Evolutionary conservation across 139 green algal genomes (phyloP).

Genomic region (Micractinium sp.): DNA sequence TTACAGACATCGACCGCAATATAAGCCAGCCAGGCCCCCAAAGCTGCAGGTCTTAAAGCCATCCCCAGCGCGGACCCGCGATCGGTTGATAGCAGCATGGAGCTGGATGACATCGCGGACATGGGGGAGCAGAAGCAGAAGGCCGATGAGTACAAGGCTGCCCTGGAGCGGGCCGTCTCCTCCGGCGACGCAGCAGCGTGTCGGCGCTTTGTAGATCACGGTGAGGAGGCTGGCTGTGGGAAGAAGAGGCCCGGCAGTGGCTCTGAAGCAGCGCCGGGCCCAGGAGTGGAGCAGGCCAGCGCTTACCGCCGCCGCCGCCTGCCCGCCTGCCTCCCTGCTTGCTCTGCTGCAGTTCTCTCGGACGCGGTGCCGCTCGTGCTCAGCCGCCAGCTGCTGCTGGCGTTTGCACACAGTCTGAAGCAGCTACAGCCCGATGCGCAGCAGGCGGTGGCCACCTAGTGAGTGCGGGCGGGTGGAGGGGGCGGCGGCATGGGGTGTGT

Average conservation of each 20-base stretch:
- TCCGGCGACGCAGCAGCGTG: conserved; percentile 37
- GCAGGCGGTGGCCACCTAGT: conserved; percentile 77
- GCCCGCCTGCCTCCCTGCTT: neutral
- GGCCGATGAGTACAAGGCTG: conserved; percentile 64
- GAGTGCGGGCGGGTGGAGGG: conserved; percentile 26
- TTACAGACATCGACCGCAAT: no score
- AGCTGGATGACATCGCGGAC: conserved; percentile 52
- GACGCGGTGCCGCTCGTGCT: conserved; percentile 86
- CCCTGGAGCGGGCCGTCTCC: conserved; percentile 50
- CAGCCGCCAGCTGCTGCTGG: conserved; percentile 73
- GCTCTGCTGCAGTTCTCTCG: conserved; percentile 72
- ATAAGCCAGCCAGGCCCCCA: no score
- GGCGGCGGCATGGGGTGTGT: neutral
- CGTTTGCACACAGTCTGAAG: conserved; percentile 68
- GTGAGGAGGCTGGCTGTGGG: conserved; percentile 52
- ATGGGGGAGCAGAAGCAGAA: conserved; percentile 68
- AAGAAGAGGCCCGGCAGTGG: neutral
- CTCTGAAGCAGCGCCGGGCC: neutral
- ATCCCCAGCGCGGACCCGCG: no score
- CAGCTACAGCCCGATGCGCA: conserved; percentile 67
- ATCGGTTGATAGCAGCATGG: neutral
- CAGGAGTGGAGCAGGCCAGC: neutral
- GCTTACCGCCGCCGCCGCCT: neutral
- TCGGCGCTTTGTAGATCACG: conserved; percentile 74
- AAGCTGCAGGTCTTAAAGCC: no score